Evolutionary conservation across 805 yeast species (phyloP).

Genomic region (Metschnikowia colocasiae): DNA sequence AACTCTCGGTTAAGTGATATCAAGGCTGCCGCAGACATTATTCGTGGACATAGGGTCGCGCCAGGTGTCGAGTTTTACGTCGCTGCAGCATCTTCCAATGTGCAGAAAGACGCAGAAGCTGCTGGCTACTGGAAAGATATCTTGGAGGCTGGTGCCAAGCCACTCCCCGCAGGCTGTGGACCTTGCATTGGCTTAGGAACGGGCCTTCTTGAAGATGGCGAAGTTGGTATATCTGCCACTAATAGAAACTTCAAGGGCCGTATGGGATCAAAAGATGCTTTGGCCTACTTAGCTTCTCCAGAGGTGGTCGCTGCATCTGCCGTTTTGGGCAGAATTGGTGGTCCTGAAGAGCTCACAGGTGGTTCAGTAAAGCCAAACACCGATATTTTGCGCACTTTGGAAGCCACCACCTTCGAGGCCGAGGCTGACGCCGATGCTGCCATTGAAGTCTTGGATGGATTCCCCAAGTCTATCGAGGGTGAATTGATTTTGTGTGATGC

Average conservation of each 20-base stretch:
- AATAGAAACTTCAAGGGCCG: constrained; percentile 98
- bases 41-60: constrained; percentile 78
- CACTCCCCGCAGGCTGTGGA: constrained; percentile 98
- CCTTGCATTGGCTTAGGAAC: constrained; percentile 98
- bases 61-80: constrained; percentile 91
- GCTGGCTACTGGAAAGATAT: constrained; percentile 90
- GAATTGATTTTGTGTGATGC: constrained; percentile 95
- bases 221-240: constrained; percentile 97
- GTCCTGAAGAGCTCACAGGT: constrained; percentile 82
- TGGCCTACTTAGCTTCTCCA: constrained; percentile 95
- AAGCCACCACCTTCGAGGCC: constrained; percentile 26
- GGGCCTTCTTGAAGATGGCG: constrained; percentile 91
- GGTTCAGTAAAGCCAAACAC: constrained; percentile 40
- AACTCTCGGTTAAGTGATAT: constrained; percentile 91
- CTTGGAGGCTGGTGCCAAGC: constrained; percentile 88
- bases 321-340: constrained; percentile 87
- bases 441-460: constrained; percentile 81
- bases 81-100: constrained; percentile 94
- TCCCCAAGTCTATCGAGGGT: constrained; percentile 86
- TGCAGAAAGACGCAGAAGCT: constrained; percentile 87
- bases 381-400: constrained; percentile 46
- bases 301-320: constrained; percentile 99
- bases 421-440: constrained; percentile 30
- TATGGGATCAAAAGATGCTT: constrained; percentile 96
- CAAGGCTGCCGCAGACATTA: constrained; percentile 88